These are phyloP conservation scores for Solanum chacoense DNA, from an alignment of 305 asterid species.

Conservation along the genomic window DNA sequence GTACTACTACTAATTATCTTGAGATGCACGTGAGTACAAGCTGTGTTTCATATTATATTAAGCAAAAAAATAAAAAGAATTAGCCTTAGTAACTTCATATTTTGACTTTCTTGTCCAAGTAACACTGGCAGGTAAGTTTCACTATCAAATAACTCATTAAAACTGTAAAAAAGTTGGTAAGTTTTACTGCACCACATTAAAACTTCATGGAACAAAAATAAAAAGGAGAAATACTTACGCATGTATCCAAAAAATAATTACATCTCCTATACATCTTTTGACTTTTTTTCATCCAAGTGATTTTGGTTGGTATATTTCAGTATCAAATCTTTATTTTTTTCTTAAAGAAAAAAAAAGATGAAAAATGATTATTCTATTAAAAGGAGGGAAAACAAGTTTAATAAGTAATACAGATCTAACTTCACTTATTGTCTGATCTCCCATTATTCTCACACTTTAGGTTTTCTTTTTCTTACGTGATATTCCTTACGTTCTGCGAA, in stretches of 20 bases:
- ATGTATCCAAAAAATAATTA: background rate
- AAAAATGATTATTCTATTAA: background rate
- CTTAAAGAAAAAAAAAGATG: background rate
- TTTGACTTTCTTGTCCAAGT: background rate
- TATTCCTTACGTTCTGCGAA: background rate
- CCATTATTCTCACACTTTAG: background rate
- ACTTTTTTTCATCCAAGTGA: background rate
- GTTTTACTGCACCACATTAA: background rate
- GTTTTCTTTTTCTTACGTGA: background rate
- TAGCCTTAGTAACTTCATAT: background rate
- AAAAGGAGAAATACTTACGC: background rate
- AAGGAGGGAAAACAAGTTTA: too few relatives aligned
- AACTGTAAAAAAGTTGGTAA: background rate
- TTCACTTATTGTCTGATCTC: background rate
- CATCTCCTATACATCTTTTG: background rate
- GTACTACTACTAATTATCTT: background rate
- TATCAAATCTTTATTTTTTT: background rate
- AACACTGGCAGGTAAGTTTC: background rate
- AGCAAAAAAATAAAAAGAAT: background rate
- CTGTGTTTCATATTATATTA: background rate
- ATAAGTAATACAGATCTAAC: too few relatives aligned
- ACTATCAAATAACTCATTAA: background rate
- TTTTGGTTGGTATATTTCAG: background rate
- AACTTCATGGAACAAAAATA: background rate
- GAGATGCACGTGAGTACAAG: background rate